These are phyloP conservation scores for Helicostylum pulchrum DNA, from an alignment of 192 early-diverging fungal species.

Conservation along the genomic window DNA sequence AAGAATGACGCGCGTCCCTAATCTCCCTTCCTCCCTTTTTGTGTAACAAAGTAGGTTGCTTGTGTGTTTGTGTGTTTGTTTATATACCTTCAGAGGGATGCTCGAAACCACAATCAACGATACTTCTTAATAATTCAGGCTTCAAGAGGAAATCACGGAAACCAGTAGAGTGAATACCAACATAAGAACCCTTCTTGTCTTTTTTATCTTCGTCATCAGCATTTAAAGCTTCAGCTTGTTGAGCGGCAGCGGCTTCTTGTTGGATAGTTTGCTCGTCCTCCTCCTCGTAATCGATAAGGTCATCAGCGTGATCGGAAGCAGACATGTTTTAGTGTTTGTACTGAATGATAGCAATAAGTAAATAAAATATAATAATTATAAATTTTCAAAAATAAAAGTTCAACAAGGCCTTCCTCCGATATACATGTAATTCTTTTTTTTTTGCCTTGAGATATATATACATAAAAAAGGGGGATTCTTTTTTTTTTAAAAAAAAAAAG, in stretches of 20 bases:
- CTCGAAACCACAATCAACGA: conserved; percentile 98
- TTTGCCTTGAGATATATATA: too few relatives aligned
- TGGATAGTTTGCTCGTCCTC: conserved; percentile 75
- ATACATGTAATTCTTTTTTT: too few relatives aligned
- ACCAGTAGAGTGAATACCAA: conserved; percentile 96
- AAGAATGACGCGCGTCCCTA: neutral
- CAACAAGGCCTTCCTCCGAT: too few relatives aligned
- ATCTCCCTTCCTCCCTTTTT: too few relatives aligned
- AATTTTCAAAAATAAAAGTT: too few relatives aligned
- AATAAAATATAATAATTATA: conserved; percentile 1
- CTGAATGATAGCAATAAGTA: neutral
- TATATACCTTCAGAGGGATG: conserved; percentile 89
- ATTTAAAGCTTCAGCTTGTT: conserved; percentile 34
- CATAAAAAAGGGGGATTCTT: too few relatives aligned
- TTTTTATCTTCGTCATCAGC: conserved; percentile 67
- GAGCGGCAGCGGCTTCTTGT: conserved; percentile 46
- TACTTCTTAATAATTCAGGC: conserved; percentile 92
- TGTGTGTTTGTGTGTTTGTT: neutral
- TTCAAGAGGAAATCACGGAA: conserved; percentile 98
- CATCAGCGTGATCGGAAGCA: conserved; percentile 73
- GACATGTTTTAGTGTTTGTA: conserved; percentile 24
- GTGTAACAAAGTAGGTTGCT: neutral
- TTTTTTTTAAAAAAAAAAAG: too few relatives aligned
- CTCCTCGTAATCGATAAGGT: conserved; percentile 97
- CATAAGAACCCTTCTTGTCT: conserved; percentile 96